Conservation (phyloP, 352 stramenopile species). For the Phytopythium aichiense region DNA sequence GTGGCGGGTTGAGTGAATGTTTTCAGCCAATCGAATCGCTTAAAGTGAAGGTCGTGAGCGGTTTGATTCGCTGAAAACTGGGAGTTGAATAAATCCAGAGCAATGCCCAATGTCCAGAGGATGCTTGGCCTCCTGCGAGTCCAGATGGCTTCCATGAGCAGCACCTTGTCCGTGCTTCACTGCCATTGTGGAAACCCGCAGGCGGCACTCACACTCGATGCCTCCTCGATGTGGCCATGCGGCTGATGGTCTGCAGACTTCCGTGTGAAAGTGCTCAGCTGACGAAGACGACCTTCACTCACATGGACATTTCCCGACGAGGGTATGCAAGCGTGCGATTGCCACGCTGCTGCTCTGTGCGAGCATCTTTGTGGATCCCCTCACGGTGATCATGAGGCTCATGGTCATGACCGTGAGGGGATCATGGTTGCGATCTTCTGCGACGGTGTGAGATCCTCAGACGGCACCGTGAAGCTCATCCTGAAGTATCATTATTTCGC, state of each 20-base stretch:
- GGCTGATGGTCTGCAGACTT: too few relatives aligned
- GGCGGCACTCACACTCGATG: too few relatives aligned
- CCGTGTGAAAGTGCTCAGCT: background rate
- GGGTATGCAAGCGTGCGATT: conserved; percentile 5
- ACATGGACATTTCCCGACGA: background rate
- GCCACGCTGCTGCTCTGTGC: background rate
- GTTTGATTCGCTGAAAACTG: background rate
- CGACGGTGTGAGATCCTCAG: background rate
- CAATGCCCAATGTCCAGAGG: too few relatives aligned
- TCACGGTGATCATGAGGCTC: too few relatives aligned
- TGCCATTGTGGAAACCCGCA: too few relatives aligned
- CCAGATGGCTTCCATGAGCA: too few relatives aligned
- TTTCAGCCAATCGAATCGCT: conserved; percentile 3
- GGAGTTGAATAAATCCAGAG: background rate
- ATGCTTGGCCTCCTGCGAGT: too few relatives aligned
- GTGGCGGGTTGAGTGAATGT: background rate
- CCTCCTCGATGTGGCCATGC: too few relatives aligned
- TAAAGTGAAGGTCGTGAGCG: background rate
- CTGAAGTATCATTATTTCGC: background rate
- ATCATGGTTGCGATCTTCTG: background rate
- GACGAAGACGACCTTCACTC: conserved; percentile 3
- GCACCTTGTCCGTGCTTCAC: too few relatives aligned
- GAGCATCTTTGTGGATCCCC: too few relatives aligned
- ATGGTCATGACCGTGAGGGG: too few relatives aligned
- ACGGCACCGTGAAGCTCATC: background rate